A percentile compares a stretch with the other conserved stretches of the same genome.
Evolutionary conservation across 1,139 yeast genomes (phyloP).

Genomic region (Blastobotrys serpentis): DNA sequence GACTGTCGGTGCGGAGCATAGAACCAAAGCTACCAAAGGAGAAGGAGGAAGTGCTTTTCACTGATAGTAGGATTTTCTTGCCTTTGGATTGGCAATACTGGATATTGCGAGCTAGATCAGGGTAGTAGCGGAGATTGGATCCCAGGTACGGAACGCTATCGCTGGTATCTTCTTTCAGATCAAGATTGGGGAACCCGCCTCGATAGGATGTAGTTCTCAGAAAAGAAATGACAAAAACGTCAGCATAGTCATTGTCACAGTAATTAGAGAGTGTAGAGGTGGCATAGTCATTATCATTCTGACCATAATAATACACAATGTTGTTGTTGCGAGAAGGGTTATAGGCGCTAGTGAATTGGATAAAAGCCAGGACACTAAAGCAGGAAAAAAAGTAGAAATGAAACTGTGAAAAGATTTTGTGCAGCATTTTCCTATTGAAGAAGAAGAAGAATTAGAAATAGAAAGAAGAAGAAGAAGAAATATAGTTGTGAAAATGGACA

Average conservation of each 20-base stretch:
- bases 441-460: neutral
- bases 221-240: conserved; percentile 3
- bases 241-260: conserved; percentile 9
- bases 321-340: conserved; percentile 1
- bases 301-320: conserved; percentile 5
- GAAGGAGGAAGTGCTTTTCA: conserved; percentile 90
- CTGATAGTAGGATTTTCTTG: conserved; percentile 70
- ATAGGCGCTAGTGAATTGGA: neutral
- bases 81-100: conserved; percentile 76
- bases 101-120: conserved; percentile 58
- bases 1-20: conserved; percentile 60
- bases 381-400: neutral
- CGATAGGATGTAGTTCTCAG: neutral
- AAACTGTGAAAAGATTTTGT: too few species aligned
- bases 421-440: too few species aligned
- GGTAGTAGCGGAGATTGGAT: conserved; percentile 36
- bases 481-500: neutral
- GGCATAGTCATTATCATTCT: neutral
- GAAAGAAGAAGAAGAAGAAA: conserved; percentile 1
- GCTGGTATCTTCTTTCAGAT: conserved; percentile 6
- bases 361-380: neutral
- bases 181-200: neutral
- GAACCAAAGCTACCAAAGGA: conserved; percentile 73
- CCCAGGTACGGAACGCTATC: conserved; percentile 33
- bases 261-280: neutral